Conservation (phyloP, 164 flowering plant genomes). For the Brasenia schreberi region DNA sequence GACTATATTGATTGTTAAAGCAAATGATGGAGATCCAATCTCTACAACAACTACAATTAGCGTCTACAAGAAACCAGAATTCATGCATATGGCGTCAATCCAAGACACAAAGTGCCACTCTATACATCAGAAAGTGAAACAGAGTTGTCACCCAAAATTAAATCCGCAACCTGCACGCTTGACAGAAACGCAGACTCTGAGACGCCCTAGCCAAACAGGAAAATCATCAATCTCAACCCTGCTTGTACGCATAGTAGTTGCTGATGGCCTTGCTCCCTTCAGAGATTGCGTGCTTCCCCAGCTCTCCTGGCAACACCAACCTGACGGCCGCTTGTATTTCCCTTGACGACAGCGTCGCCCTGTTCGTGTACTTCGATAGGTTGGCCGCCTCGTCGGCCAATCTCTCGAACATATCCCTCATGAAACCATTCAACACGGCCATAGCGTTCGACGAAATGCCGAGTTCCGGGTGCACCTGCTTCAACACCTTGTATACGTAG, state of each 20-base stretch:
- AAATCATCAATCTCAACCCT: no score
- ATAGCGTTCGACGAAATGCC: slow-evolving; percentile 53
- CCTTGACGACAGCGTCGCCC: slow-evolving; percentile 47
- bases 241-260: neutral
- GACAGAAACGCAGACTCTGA: no score
- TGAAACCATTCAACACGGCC: slow-evolving; percentile 44
- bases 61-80: no score
- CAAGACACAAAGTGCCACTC: no score
- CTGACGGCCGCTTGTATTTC: slow-evolving; percentile 70
- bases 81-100: no score
- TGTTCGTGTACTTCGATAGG: slow-evolving; percentile 25
- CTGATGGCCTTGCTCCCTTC: slow-evolving; percentile 74
- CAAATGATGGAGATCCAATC: no score
- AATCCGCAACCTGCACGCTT: no score
- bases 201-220: no score
- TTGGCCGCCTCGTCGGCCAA: slow-evolving; percentile 46
- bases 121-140: no score
- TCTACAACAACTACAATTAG: no score
- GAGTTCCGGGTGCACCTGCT: slow-evolving; percentile 71
- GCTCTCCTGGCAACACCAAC: slow-evolving; percentile 76
- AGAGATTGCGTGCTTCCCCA: slow-evolving; percentile 67
- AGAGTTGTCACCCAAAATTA: no score
- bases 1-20: no score
- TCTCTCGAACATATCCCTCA: slow-evolving; percentile 81
- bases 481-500: slow-evolving; percentile 59